Base-by-base conservation (phyloP, 495 filamentous ascomycete species). In the Chaetomidium leptoderma region DNA sequence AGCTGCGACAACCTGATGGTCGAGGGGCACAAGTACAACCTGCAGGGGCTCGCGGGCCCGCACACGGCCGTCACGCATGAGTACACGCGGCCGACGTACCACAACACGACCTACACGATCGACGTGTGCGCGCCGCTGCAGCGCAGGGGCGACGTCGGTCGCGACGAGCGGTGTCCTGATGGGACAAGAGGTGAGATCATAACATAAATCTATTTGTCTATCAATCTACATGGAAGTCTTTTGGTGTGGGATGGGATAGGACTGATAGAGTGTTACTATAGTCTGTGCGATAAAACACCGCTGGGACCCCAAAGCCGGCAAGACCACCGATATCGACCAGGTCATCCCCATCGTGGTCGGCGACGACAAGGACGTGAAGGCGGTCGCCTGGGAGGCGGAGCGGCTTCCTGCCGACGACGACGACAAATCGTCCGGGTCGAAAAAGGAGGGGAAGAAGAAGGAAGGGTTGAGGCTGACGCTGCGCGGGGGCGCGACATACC, bases 21-120 rank as follows among this genome's bases (percentile, higher is more conserved):
- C 45, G 72, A 73, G 23, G 48, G 26, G 33, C 72, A 81, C 64
- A 74, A 72, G 29, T 96, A 88, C 72, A 78, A 92, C 66, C 72
- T 97, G 10, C 74, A 67, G 13, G 51, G 76, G 19, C 79, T 97
- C 9, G 79, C 76, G 33, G 91, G 90, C 24, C 85, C 89, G n/a
- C 87, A 90, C 67, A 82, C 82, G n/a, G 76, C 95, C 26, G 81
- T 83, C 35, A 79, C 82, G 56, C 72, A 73, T 48, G 71, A 78
- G 43, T 74, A 81, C 24, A 70, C 72, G 2, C 65, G 66, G 37
- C 81, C 78, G 0, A 74, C 57, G 10, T 58, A 69, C 11, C 63
- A 66, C 32, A 95, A 95, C 65, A 90, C 84, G 7, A 96, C 89
- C 9, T 96, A 92, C 73, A 89, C 88, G n/a, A 69, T 98, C 35